Conservation (phyloP, 1,284 basidiomycete genomes). For the Sporisorium reilianum region DNA sequence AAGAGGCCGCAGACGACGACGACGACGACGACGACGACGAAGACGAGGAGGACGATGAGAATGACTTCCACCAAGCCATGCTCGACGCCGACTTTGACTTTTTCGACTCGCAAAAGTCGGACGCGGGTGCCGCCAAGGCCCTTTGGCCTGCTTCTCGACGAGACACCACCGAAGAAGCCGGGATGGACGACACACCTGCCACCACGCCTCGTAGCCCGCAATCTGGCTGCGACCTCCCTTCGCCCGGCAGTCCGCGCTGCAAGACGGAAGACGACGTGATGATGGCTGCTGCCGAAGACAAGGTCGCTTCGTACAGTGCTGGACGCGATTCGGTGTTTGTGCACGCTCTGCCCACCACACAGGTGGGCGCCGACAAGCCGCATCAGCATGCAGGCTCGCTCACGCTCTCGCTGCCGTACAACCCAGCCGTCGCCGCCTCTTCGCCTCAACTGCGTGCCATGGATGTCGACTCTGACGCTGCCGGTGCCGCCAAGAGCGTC, state of each 20-base stretch:
- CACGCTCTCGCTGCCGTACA: constrained; percentile 58
- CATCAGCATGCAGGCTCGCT: constrained; percentile 55
- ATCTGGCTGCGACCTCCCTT: constrained; percentile 43
- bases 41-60: constrained; percentile 58
- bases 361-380: constrained; percentile 41
- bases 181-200: constrained; percentile 54
- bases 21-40: constrained; percentile 51
- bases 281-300: constrained; percentile 12
- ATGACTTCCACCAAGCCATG: constrained; percentile 67
- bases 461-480: constrained; percentile 20
- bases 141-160: constrained; percentile 25
- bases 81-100: constrained; percentile 61
- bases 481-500: not conserved
- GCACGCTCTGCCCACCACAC: constrained; percentile 59
- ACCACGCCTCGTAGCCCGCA: constrained; percentile 55
- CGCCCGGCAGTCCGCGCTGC: constrained; percentile 43
- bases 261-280: constrained; percentile 19
- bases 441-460: constrained; percentile 37
- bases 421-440: constrained; percentile 30
- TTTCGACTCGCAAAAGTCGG: constrained; percentile 44
- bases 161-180: constrained; percentile 31
- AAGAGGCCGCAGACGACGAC: constrained; percentile 15
- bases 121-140: constrained; percentile 10
- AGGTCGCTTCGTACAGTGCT: constrained; percentile 10
- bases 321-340: constrained; percentile 55